Percentiles rank a stretch among this genome's conserved stretches.
These are phyloP conservation scores for Colletotrichum noveboracense DNA, from an alignment of 2,329 filamentous ascomycete genomes.

Conservation along the genomic window DNA sequence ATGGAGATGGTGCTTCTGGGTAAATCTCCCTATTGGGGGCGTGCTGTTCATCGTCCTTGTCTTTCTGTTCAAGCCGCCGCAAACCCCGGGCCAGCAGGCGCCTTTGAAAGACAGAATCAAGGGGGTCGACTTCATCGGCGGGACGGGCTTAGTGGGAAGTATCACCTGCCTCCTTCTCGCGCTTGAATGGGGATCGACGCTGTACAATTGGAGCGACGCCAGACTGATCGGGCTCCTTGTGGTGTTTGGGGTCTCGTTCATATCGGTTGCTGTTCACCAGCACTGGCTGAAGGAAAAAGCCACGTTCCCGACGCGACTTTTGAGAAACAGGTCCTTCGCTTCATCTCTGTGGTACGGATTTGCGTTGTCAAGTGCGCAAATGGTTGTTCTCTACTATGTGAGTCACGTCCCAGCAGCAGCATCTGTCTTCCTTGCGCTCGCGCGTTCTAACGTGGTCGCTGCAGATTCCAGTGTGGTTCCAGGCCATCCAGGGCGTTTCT, in stretches of 20 bases:
- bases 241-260: background rate
- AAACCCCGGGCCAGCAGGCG: background rate
- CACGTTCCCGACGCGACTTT: background rate
- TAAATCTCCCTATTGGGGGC: conserved; percentile 61
- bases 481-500: conserved; percentile 44
- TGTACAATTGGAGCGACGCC: conserved; percentile 27
- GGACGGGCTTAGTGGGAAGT: conserved; percentile 9
- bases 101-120: background rate
- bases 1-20: conserved; percentile 59
- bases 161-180: conserved; percentile 45
- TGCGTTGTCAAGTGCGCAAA: background rate
- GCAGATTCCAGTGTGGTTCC: conserved; percentile 49
- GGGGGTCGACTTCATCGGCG: conserved; percentile 28
- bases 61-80: conserved; percentile 42
- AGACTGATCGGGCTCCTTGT: background rate
- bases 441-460: background rate
- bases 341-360: background rate
- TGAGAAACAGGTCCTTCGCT: background rate
- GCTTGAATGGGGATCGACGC: conserved; percentile 45
- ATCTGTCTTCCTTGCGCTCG: background rate
- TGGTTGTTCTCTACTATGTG: conserved; percentile 3
- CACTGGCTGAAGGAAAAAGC: background rate
- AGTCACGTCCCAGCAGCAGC: background rate
- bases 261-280: background rate
- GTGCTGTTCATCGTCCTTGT: conserved; percentile 50